Base-by-base conservation (phyloP, 2,329 filamentous ascomycete species). In the Tolypocladium tropicale region DNA sequence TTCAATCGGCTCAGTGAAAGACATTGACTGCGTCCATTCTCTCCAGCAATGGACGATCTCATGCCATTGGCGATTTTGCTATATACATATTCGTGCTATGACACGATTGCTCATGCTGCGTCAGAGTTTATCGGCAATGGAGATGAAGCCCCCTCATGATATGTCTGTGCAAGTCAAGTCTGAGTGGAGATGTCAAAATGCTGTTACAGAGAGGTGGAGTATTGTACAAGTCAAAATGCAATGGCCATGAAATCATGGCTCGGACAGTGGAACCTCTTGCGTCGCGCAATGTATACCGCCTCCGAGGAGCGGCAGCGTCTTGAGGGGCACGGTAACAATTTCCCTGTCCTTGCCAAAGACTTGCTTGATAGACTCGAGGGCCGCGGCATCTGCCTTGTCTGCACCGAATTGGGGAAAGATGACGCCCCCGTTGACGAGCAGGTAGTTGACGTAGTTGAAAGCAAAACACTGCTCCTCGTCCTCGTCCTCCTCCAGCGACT, bases 251-350 rank as follows among this genome's bases (percentile, higher is more conserved):
- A 14, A 16, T 37, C 32, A 52, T 25, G 21, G 33, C 28, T 11
- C 43, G 14, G 33, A 7, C 11, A 12, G 51, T 14, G 63, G 64
- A 21, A 68, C 54, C 25, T 68, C 62, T 49, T 68, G 66, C 1
- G 65, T 66, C 11, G 63, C 57, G 52, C 64, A 68, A 48, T 68
- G 66, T 57, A 67, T 62, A 1, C 65, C 66, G 12, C 64, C 66
- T 0, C 65, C 65, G 3, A 61, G 41, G 14, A 56, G 48, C 1
- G 63, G 63, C 54, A 65, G 32, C 30, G 59, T 53, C 2, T 61
- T 52, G 32, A 63, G 56, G 5, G 53, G 33, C 21, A 65, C 62
- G 3, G 36, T 62, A 3, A 59, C 54, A 46, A 68, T 49, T 16
- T 59, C 49, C 12, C 65, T 56, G 6, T 55, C 57, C 2, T 32